Evolutionary conservation across 2,329 filamentous ascomycete species (phyloP).

Genomic region (Magnaporthiopsis poae): DNA sequence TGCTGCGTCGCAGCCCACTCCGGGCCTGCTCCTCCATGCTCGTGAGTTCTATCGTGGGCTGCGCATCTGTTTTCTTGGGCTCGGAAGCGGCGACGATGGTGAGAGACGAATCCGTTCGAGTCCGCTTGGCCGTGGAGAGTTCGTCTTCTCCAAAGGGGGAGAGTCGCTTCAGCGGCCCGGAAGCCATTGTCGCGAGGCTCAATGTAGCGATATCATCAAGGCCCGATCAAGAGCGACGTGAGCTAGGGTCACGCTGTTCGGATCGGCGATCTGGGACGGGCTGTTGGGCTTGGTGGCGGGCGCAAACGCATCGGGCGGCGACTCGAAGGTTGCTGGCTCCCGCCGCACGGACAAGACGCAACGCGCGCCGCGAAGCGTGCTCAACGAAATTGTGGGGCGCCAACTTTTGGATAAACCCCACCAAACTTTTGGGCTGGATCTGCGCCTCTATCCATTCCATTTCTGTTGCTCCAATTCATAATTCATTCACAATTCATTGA

Average conservation of each 20-base stretch:
- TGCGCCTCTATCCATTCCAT: too few relatives aligned
- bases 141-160: slow-evolving; percentile 21
- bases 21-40: slow-evolving; percentile 24
- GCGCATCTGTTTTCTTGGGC: slow-evolving; percentile 12
- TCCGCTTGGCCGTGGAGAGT: slow-evolving; percentile 23
- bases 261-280: neutral
- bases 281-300: neutral
- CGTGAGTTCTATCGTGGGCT: neutral
- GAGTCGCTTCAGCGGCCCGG: slow-evolving; percentile 26
- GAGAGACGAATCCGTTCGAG: slow-evolving; percentile 14
- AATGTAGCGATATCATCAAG: slow-evolving; percentile 9
- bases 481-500: too few relatives aligned
- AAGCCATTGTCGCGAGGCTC: slow-evolving; percentile 12
- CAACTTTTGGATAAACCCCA: neutral
- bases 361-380: neutral
- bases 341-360: neutral
- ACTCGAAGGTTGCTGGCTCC: neutral
- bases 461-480: too few relatives aligned
- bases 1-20: slow-evolving; percentile 41
- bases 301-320: neutral
- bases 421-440: neutral
- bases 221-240: neutral
- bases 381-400: neutral
- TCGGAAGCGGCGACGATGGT: slow-evolving; percentile 10
- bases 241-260: neutral